A percentile compares a stretch with the other conserved stretches of the same genome.
Evolutionary conservation across 2,329 filamentous ascomycete genomes (phyloP).

Genomic region (Xylaria sp.): DNA sequence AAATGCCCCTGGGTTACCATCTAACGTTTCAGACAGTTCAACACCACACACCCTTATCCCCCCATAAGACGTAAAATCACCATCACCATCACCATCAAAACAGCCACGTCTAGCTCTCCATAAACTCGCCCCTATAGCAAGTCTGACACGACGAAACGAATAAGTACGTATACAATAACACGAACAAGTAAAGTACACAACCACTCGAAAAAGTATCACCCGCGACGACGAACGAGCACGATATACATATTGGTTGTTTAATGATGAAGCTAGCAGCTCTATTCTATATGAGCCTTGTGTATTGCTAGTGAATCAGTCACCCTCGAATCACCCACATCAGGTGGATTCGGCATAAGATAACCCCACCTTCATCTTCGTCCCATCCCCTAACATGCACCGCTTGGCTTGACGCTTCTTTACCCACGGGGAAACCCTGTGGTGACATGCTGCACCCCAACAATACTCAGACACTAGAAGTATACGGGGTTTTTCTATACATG

Average conservation of each 20-base stretch:
- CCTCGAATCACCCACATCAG: constrained; percentile 17
- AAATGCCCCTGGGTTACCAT: too few relatives aligned
- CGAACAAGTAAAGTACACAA: too few relatives aligned
- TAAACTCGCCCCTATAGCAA: too few relatives aligned
- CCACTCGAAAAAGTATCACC: too few relatives aligned
- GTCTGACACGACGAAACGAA: too few relatives aligned
- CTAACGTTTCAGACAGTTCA: too few relatives aligned
- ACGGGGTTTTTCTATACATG: constrained; percentile 9
- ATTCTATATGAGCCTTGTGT: constrained; percentile 21
- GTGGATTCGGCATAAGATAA: constrained; percentile 8
- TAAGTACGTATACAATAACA: too few relatives aligned
- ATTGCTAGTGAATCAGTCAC: constrained; percentile 12
- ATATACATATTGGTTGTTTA: constrained; percentile 10
- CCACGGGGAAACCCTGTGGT: neutral
- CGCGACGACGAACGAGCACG: too few relatives aligned
- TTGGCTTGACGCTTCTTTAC: constrained; percentile 11
- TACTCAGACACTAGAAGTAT: constrained; percentile 22
- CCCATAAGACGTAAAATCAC: too few relatives aligned
- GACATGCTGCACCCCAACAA: neutral
- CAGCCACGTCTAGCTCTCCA: too few relatives aligned
- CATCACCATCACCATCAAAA: too few relatives aligned
- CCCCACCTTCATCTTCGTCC: neutral
- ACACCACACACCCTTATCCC: too few relatives aligned
- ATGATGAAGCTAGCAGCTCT: constrained; percentile 22
- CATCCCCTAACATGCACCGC: constrained; percentile 2